Evolutionary conservation across 208 protist species (phyloP), one percentile per base, ranked within the genome.

Genomic region (Polymyxa betae): DNA sequence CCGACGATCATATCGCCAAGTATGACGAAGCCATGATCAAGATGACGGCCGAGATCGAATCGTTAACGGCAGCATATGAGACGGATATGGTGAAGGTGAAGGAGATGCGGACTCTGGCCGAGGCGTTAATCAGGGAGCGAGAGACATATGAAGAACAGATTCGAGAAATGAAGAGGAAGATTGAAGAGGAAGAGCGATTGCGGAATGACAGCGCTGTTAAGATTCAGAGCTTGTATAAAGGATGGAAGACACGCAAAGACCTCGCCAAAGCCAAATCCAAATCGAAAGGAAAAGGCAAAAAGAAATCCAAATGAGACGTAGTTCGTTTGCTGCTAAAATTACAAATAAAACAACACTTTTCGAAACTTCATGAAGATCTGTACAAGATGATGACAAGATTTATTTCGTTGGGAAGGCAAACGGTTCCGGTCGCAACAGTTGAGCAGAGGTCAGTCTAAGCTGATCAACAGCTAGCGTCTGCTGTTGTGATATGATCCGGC

Each of bases 21-120:
- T 82, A 82, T 43, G 72, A 82, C n/a, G 72, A 82, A n/a, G 35
- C 16, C 12, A 82, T 82, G 72, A 82, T 82, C 72, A n/a, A 35
- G 35, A 20, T 82, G n/a, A 82, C 72, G 35, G 72, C 5, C 5
- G 35, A 82, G 72, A 45, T 16, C 16, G n/a, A 82, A 5, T 20
- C 16, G 12, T 43, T 82, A n/a, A 12, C 35, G 5, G 72, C 5
- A 20, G 16, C 16, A n/a, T 82, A 82, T 43, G 72, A 82, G 35
- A 12, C 35, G 35, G 72, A 82, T 82, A 5, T 20, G 40, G 72
- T 5, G 12, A 5, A 16, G 35, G 5, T 82, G 72, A 82, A 40
- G 10, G 72, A 5, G 35, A 43, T 82, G n/a, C 5, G 72, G 12
- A n/a, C 5, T 35, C 16, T 20, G n/a, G 40, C 40, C 5, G 72